A percentile compares a stretch with the other conserved stretches of the same genome.
phyloP scores from a whole-genome alignment of 1,284 basidiomycete species.

The Microbotryum silenes-acaulis region DNA sequence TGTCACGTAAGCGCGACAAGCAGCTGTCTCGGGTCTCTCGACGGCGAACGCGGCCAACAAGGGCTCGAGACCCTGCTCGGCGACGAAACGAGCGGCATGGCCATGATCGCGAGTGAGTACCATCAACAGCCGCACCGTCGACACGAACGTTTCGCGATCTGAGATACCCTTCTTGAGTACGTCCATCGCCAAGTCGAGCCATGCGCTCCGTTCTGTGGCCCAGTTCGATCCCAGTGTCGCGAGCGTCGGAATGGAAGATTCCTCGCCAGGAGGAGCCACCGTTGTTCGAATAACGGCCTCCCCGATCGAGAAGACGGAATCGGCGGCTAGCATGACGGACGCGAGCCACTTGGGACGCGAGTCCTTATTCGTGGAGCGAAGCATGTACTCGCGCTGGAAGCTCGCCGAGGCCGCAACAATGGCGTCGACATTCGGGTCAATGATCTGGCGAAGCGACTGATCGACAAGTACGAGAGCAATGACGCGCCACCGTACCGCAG shows the following conservation, averaged over 20 bases:
- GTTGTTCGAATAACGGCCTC: constrained; percentile 53
- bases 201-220: constrained; percentile 53
- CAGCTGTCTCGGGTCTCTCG: constrained; percentile 43
- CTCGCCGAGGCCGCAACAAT: constrained; percentile 25
- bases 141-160: constrained; percentile 68
- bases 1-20: constrained; percentile 73
- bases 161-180: constrained; percentile 57
- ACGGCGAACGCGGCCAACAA: constrained; percentile 40
- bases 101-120: constrained; percentile 65
- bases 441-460: constrained; percentile 28
- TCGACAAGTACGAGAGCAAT: constrained; percentile 35
- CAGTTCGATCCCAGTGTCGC: constrained; percentile 55
- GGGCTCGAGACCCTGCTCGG: constrained; percentile 54
- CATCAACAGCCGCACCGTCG: constrained; percentile 69
- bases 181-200: constrained; percentile 66
- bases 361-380: constrained; percentile 31
- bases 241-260: constrained; percentile 42
- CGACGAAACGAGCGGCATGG: constrained; percentile 56
- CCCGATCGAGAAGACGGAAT: constrained; percentile 66
- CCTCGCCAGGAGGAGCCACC: constrained; percentile 58
- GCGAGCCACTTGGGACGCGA: constrained; percentile 71
- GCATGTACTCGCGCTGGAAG: constrained; percentile 21
- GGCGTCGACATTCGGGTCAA: constrained; percentile 25
- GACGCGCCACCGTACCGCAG: constrained; percentile 30
- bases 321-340: constrained; percentile 67